These are phyloP conservation scores for Fusarium sp. DNA, from an alignment of 2,329 filamentous ascomycete species.

Conservation along the genomic window DNA sequence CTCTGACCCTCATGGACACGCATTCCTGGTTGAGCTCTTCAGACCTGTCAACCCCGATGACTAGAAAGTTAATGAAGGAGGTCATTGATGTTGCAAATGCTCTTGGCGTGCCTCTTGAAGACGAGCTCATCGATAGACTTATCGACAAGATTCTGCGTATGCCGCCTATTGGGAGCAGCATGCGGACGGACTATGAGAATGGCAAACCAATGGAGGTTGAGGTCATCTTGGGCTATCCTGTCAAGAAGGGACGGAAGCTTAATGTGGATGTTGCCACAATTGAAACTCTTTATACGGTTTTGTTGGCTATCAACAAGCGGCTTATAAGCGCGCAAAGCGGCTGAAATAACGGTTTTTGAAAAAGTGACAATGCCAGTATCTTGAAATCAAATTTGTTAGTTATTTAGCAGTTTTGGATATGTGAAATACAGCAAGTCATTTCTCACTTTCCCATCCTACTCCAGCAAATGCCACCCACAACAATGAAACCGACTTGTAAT, in stretches of 20 bases:
- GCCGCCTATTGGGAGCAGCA: conserved; percentile 61
- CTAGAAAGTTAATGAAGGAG: conserved; percentile 65
- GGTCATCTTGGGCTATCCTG: conserved; percentile 71
- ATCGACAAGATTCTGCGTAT: conserved; percentile 61
- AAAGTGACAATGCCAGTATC: too few relatives aligned
- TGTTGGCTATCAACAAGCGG: conserved; percentile 51
- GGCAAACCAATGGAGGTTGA: conserved; percentile 72
- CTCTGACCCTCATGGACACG: conserved; percentile 66
- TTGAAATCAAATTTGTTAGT: too few relatives aligned
- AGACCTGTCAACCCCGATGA: conserved; percentile 60
- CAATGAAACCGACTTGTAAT: too few relatives aligned
- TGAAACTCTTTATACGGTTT: conserved; percentile 53
- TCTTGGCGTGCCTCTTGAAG: conserved; percentile 60
- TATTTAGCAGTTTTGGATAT: too few relatives aligned
- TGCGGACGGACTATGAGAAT: conserved; percentile 69
- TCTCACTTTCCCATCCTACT: too few relatives aligned
- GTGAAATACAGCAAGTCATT: too few relatives aligned
- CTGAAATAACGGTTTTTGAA: background rate
- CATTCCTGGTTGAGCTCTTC: conserved; percentile 62
- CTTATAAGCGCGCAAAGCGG: background rate
- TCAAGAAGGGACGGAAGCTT: conserved; percentile 65
- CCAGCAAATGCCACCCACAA: too few relatives aligned
- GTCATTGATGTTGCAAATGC: conserved; percentile 68
- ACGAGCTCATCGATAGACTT: conserved; percentile 62
- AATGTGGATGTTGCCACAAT: conserved; percentile 67